Conservation (phyloP, 2,329 filamentous ascomycete species). For the Epichloe sibirici region DNA sequence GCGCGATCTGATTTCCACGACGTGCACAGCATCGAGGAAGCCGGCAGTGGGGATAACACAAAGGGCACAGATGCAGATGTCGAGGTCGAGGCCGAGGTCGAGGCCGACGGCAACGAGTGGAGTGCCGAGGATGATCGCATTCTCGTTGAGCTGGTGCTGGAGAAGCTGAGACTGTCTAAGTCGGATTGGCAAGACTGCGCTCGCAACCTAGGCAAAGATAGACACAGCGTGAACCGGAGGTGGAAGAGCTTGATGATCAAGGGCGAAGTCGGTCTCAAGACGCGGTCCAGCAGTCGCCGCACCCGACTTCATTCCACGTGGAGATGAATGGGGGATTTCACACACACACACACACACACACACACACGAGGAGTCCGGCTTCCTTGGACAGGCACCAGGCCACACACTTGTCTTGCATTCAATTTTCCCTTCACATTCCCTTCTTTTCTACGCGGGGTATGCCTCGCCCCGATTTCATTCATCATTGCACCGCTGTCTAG, state of each 20-base stretch:
- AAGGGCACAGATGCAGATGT: conserved; percentile 29
- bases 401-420: not conserved
- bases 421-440: not conserved
- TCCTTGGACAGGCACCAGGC: conserved; percentile 6
- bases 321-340: conserved; percentile 12
- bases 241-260: conserved; percentile 51
- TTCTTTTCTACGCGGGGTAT: not conserved
- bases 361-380: not conserved
- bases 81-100: conserved; percentile 30
- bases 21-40: conserved; percentile 25
- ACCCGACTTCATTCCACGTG: conserved; percentile 42
- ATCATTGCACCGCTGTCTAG: not conserved
- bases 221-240: conserved; percentile 41
- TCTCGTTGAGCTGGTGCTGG: conserved; percentile 54
- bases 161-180: conserved; percentile 52
- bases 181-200: conserved; percentile 58
- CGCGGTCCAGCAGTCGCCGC: conserved; percentile 27
- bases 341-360: not conserved
- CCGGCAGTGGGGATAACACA: conserved; percentile 12
- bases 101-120: conserved; percentile 40
- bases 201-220: conserved; percentile 48
- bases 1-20: conserved; percentile 46
- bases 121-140: conserved; percentile 51
- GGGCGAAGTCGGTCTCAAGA: conserved; percentile 48
- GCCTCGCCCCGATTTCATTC: too few species aligned